Base-by-base conservation (phyloP, 768 basidiomycete genomes). In the Xanthoconium purpureum region DNA sequence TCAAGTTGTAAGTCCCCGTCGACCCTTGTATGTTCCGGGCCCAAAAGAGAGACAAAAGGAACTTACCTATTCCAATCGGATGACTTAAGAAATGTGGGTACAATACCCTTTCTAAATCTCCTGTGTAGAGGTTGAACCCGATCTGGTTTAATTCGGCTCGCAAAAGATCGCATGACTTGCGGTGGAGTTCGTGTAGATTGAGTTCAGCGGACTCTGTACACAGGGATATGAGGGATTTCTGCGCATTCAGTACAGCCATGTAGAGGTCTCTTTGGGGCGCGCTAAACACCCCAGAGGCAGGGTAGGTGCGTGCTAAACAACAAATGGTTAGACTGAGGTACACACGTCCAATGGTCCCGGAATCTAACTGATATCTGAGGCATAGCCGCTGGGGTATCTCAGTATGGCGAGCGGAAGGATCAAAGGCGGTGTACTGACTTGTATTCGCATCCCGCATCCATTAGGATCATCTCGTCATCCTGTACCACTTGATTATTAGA, bases 61-160 rank as follows among this genome's bases (percentile, higher is more conserved):
- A 72, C 83, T 48, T 47, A 88, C 90, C 89, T 48, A 97, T 86
- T 7, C 97, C 97, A 37, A 98, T 87, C 8, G 91, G 89, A 74
- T 99, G 97, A 29, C 90, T 84, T 46, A 99, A 71, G 60, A 85
- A 93, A 75, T 99, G 97, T 1, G 97, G 97, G 67, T 98, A 99
- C 63, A 99, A 71, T 32, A 75, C 63, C 29, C 87, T 73, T 59
- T 90, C 82, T 44, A 95, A 78, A 52, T 90, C 77, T 28, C 86
- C 85, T 2, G 72, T 64, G 14, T 73, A 61, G 10, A 61, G 51
- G 11, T 75, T 75, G 12, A 78, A 76, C 0, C 74, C 74, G 36
- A 91, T 73, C 63, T 91, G 88, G 56, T 80, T 82, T 46, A 98
- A 77, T 70, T 96, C 95, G 50, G 72, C 66, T 45, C 81, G 77